Evolutionary conservation across 1,284 basidiomycete genomes (phyloP), one percentile per base, ranked within the genome.

Genomic region (Pseudozyma sp.): DNA sequence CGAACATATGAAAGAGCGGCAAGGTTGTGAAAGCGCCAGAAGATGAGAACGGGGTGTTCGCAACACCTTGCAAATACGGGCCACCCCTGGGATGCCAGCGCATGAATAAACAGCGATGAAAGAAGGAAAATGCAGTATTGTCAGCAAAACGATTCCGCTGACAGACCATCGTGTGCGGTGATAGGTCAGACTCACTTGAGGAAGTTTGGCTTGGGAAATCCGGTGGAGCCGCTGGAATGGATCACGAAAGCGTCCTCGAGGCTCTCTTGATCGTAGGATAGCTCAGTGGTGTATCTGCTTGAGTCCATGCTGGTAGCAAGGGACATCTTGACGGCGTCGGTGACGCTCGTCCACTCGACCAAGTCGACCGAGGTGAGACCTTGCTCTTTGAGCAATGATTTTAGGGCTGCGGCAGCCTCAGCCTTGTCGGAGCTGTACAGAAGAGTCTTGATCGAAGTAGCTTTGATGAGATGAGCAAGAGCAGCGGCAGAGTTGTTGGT

Each of bases 161-260:
- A n/a, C n/a, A n/a, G n/a, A n/a, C n/a, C n/a, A n/a, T n/a, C n/a
- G 24, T 24, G 24, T 24, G 4, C 4, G 24, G 24, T 24, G 24
- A 24, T 24, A 1, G 1, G 19, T 33, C 8, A 8, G 0, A 31
- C 35, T 31, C 31, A 49, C 49, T 43, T 48, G 44, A 53, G 47
- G 11, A 46, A n/a, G 43, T 58, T 54, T 11, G 58, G 54, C 60
- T 70, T 74, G 13, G 71, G 71, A 30, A 65, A 58, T 42, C 67
- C 54, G 34, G 71, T 74, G 16, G 67, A 66, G 11, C 71, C 67
- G 35, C 60, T 65, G n/a, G 65, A 68, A 17, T 74, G 71, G 5
- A 68, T 19, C 14, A 33, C 50, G 39, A 54, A 47, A 10, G 49
- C 53, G 10, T 11, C 10, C 8, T 54, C 50, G 16, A 13, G 35